Evolutionary conservation across 1,284 basidiomycete species (phyloP).

Genomic region (Takashimella koratensis): DNA sequence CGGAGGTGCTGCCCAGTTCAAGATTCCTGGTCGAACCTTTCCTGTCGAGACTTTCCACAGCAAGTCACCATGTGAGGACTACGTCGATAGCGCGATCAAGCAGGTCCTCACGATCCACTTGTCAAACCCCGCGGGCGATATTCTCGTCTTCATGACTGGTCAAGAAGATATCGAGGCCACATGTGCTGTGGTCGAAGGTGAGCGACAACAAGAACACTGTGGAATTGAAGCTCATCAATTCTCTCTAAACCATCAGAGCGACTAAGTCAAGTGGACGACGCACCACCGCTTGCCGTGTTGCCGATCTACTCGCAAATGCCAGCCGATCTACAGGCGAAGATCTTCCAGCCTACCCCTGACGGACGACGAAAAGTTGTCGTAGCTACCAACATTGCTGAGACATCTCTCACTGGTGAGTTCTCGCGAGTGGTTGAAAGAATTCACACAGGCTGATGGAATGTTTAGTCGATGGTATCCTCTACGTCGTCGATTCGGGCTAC

Average conservation of each 20-base stretch:
- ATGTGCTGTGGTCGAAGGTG: conserved; percentile 83
- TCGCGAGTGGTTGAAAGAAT: neutral
- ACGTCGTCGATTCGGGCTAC: conserved; percentile 93
- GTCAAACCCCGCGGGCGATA: conserved; percentile 88
- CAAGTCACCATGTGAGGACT: conserved; percentile 97
- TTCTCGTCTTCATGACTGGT: conserved; percentile 99
- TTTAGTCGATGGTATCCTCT: conserved; percentile 92
- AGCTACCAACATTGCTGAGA: conserved; percentile 98
- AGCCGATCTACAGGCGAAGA: conserved; percentile 95
- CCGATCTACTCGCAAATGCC: conserved; percentile 99
- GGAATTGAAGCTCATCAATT: neutral
- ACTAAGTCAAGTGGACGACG: conserved; percentile 83
- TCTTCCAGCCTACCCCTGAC: conserved; percentile 91
- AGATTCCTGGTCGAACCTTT: conserved; percentile 97
- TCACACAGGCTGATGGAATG: conserved; percentile 13
- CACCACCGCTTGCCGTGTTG: conserved; percentile 76
- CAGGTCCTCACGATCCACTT: conserved; percentile 96
- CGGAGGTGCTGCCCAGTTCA: conserved; percentile 90
- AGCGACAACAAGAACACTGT: conserved; percentile 18
- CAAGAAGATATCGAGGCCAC: conserved; percentile 98
- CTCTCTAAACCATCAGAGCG: conserved; percentile 63
- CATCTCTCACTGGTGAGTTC: conserved; percentile 77
- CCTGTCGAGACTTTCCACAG: conserved; percentile 95
- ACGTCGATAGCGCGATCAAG: conserved; percentile 96
- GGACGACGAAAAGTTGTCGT: conserved; percentile 95